Percentiles rank a stretch among this genome's conserved stretches.
Evolutionary conservation across 192 early-diverging fungal species (phyloP).

Genomic region (Coemansia sp.): DNA sequence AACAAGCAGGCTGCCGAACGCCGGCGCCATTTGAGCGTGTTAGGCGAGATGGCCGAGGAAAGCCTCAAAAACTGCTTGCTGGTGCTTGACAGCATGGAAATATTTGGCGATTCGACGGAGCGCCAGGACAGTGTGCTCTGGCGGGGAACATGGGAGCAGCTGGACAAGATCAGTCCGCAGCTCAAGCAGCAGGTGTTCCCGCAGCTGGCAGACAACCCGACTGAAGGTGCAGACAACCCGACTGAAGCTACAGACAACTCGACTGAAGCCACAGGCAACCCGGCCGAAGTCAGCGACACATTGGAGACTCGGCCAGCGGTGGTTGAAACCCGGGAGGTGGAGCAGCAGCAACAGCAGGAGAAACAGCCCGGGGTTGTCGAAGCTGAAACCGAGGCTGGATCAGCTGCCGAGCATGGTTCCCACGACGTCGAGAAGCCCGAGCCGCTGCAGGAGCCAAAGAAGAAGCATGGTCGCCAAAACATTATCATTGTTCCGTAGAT

Average conservation of each 20-base stretch:
- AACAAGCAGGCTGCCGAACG: slow-evolving; percentile 5
- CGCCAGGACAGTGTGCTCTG: slow-evolving; percentile 17
- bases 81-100: slow-evolving; percentile 35
- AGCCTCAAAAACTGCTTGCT: slow-evolving; percentile 46
- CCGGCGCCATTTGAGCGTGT: slow-evolving; percentile 26
- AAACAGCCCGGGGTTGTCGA: not conserved
- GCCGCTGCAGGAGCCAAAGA: slow-evolving; percentile 16
- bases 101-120: slow-evolving; percentile 19
- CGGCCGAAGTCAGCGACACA: too few relatives aligned
- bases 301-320: too few relatives aligned
- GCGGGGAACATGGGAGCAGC: slow-evolving; percentile 26
- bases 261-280: too few relatives aligned
- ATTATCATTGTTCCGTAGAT: slow-evolving; percentile 35
- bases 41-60: slow-evolving; percentile 50
- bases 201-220: too few relatives aligned
- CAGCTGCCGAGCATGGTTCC: not conserved
- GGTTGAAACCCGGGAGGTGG: not conserved
- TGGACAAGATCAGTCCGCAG: slow-evolving; percentile 38
- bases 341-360: not conserved
- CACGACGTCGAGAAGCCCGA: not conserved
- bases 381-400: not conserved
- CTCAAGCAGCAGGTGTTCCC: slow-evolving; percentile 31
- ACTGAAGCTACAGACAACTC: too few relatives aligned
- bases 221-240: too few relatives aligned
- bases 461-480: slow-evolving; percentile 28